phyloP scores from a whole-genome alignment of 1,139 yeast species.

The Zhuliangozyma blackwelliae region DNA sequence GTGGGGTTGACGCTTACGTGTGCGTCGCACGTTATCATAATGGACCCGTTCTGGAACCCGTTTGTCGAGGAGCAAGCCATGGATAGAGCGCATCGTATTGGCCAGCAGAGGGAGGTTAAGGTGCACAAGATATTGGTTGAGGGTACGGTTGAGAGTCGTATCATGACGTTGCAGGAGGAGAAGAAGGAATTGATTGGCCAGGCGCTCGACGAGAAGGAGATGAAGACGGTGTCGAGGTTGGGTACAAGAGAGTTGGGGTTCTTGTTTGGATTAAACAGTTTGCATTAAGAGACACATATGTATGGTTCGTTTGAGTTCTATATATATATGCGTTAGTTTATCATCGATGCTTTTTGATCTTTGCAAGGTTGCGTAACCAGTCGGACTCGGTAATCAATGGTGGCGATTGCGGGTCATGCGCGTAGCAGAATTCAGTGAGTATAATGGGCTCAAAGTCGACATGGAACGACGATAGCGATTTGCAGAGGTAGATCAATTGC shows the following conservation, averaged over 20 bases:
- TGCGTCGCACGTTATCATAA: slow-evolving; percentile 83
- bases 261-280: slow-evolving; percentile 64
- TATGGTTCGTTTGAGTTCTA: too few relatives aligned
- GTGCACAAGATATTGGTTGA: slow-evolving; percentile 67
- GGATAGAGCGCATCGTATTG: slow-evolving; percentile 92
- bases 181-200: slow-evolving; percentile 74
- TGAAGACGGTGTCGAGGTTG: slow-evolving; percentile 60
- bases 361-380: slow-evolving; percentile 34
- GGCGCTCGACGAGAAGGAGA: slow-evolving; percentile 71
- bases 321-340: slow-evolving; percentile 4
- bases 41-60: slow-evolving; percentile 98
- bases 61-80: slow-evolving; percentile 94
- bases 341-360: slow-evolving; percentile 32
- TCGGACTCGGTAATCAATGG: slow-evolving; percentile 27
- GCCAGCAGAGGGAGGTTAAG: slow-evolving; percentile 71
- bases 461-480: slow-evolving; percentile 65
- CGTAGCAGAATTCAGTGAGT: slow-evolving; percentile 32
- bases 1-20: slow-evolving; percentile 90
- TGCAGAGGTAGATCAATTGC: slow-evolving; percentile 74
- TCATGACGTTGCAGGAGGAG: slow-evolving; percentile 66
- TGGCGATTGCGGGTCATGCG: slow-evolving; percentile 1
- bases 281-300: slow-evolving; percentile 7
- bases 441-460: slow-evolving; percentile 57
- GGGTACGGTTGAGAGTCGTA: slow-evolving; percentile 81
- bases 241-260: slow-evolving; percentile 71